A percentile compares a stretch with the other conserved stretches of the same genome.
Evolutionary conservation across 2,329 filamentous ascomycete genomes (phyloP).

Genomic region (Nectriaceae sp.): DNA sequence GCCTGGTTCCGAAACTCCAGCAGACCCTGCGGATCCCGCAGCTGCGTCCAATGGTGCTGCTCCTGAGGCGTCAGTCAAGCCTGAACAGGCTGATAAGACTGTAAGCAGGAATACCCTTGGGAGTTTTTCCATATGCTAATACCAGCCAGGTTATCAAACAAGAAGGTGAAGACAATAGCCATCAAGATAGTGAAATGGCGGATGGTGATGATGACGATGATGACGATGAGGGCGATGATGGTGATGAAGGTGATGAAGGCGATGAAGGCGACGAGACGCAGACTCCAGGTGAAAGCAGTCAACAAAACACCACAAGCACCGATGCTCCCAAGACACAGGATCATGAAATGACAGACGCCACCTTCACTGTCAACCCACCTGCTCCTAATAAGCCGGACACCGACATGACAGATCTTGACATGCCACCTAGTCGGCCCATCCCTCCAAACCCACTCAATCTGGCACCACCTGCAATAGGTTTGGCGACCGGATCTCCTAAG

Average conservation of each 20-base stretch:
- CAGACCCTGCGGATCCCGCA: slow-evolving; percentile 31
- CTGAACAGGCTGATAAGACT: slow-evolving; percentile 39
- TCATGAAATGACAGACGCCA: slow-evolving; percentile 40
- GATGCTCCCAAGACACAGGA: slow-evolving; percentile 35
- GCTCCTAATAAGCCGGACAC: slow-evolving; percentile 19
- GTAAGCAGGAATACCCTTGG: slow-evolving; percentile 12
- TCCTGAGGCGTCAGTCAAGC: slow-evolving; percentile 39
- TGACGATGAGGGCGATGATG: slow-evolving; percentile 50
- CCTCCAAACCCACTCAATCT: slow-evolving; percentile 34
- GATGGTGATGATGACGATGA: slow-evolving; percentile 52
- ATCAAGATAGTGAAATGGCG: slow-evolving; percentile 54
- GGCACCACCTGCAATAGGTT: slow-evolving; percentile 26
- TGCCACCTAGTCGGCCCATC: slow-evolving; percentile 20
- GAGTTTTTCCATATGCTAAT: slow-evolving; percentile 8
- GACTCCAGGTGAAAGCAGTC: slow-evolving; percentile 29
- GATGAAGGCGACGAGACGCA: slow-evolving; percentile 51
- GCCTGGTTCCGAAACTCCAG: slow-evolving; percentile 35
- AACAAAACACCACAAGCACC: slow-evolving; percentile 30
- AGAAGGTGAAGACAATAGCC: slow-evolving; percentile 45
- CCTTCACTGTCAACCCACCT: slow-evolving; percentile 24
- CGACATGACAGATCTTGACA: slow-evolving; percentile 29
- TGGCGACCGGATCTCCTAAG: slow-evolving; percentile 33
- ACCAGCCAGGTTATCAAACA: slow-evolving; percentile 41
- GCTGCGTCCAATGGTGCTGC: slow-evolving; percentile 39
- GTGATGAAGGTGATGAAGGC: slow-evolving; percentile 49